phyloP scores from a whole-genome alignment of 306 rosid species.

The Luffa acutangula region DNA sequence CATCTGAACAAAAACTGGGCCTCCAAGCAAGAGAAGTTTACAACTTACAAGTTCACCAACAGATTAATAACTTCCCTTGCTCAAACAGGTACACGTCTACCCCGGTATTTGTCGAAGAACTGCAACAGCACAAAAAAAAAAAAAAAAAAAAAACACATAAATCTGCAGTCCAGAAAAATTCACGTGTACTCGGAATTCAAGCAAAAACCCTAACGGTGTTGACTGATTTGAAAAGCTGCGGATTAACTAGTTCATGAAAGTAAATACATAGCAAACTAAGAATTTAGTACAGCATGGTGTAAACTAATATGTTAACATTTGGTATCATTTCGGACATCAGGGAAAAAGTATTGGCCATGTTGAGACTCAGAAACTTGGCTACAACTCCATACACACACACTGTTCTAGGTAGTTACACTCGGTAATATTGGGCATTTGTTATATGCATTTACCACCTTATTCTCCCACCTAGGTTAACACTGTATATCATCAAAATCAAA shows the following conservation, averaged over 20 bases:
- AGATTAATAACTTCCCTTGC: constrained; percentile 3
- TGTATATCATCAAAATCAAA: background rate
- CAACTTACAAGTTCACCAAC: constrained; percentile 30
- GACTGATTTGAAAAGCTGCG: background rate
- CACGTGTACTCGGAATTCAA: background rate
- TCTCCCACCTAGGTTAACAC: background rate
- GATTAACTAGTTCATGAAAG: constrained; percentile 1
- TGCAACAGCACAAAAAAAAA: constrained; percentile 19
- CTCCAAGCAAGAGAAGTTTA: constrained; percentile 34
- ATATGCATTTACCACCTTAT: background rate
- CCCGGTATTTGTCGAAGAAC: constrained; percentile 74
- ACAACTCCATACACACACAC: background rate
- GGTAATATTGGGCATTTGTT: background rate
- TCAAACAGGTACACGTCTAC: constrained; percentile 86
- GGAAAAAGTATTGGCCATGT: background rate
- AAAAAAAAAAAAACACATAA: constrained; percentile 4
- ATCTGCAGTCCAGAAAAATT: background rate
- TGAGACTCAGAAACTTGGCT: background rate
- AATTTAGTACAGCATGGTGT: background rate
- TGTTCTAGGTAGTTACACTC: background rate
- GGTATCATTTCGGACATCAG: background rate
- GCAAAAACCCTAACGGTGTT: background rate
- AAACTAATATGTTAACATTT: background rate
- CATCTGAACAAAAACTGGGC: constrained; percentile 9
- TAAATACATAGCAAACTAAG: background rate